A percentile compares a stretch with the other conserved stretches of the same genome.
These are phyloP conservation scores for Boletus speciosus DNA, from an alignment of 768 basidiomycete genomes.

Conservation along the genomic window DNA sequence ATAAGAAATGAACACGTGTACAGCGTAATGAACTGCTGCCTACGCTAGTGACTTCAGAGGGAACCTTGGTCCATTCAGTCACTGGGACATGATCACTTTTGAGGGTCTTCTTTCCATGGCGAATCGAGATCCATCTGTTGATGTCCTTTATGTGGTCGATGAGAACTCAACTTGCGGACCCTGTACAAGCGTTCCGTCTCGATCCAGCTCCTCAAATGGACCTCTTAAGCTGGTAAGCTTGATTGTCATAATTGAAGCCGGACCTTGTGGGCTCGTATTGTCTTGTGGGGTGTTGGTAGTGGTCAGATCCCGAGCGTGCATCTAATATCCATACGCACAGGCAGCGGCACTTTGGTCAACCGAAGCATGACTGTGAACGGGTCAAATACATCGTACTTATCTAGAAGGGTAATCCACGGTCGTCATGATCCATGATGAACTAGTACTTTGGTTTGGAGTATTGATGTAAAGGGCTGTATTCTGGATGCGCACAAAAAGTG, in stretches of 20 bases:
- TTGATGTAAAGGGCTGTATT: too few species aligned
- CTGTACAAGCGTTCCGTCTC: neutral
- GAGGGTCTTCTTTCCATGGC: slow-evolving; percentile 56
- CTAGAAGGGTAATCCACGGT: too few species aligned
- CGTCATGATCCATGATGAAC: too few species aligned
- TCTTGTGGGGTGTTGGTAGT: too few species aligned
- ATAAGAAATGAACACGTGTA: neutral
- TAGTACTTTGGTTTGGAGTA: too few species aligned
- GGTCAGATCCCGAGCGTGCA: too few species aligned
- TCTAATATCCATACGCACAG: too few species aligned
- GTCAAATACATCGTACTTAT: too few species aligned
- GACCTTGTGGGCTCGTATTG: neutral
- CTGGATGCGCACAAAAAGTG: too few species aligned
- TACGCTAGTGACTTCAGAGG: slow-evolving; percentile 70
- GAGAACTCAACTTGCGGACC: neutral
- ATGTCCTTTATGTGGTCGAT: neutral
- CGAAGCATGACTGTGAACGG: too few species aligned
- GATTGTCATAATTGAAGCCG: neutral
- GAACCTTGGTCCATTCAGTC: slow-evolving; percentile 38
- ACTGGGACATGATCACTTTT: slow-evolving; percentile 1
- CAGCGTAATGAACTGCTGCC: slow-evolving; percentile 10
- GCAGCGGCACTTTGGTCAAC: too few species aligned
- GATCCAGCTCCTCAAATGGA: too few species aligned
- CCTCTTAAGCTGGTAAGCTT: neutral
- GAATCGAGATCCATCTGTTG: slow-evolving; percentile 38